phyloP scores from a whole-genome alignment of 2,329 filamentous ascomycete genomes.

The Stromatinia cepivora region DNA sequence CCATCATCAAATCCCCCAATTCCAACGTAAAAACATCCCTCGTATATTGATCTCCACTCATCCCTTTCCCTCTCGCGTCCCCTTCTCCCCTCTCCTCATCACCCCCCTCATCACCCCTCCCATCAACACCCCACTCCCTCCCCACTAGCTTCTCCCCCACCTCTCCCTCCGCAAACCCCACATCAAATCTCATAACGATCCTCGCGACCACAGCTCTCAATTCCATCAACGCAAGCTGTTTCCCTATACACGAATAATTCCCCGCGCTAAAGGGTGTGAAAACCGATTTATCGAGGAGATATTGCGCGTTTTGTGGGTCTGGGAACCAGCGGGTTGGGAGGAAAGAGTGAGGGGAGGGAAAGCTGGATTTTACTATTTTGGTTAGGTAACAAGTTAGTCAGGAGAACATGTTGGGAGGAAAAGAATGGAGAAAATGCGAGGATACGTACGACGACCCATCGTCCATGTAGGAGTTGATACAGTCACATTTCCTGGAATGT shows the following conservation, averaged over 20 bases:
- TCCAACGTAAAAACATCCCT: background rate
- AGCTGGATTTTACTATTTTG: constrained; percentile 15
- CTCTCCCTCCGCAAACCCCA: background rate
- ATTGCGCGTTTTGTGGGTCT: constrained; percentile 20
- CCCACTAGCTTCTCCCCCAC: background rate
- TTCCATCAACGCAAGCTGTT: constrained; percentile 40
- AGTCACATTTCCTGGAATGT: constrained; percentile 26
- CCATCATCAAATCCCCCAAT: background rate
- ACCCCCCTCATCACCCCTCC: background rate
- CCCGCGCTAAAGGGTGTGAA: constrained; percentile 39
- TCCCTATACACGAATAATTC: constrained; percentile 39
- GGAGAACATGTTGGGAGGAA: no score
- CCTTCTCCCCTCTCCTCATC: background rate
- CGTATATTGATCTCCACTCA: background rate
- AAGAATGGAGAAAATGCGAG: no score
- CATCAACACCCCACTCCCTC: background rate
- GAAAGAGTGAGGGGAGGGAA: constrained; percentile 32
- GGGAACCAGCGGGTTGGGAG: constrained; percentile 40
- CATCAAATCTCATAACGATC: background rate
- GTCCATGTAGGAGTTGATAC: constrained; percentile 25
- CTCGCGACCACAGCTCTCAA: constrained; percentile 36
- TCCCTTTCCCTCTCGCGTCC: background rate
- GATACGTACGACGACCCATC: constrained; percentile 27
- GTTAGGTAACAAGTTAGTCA: no score
- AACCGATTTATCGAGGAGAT: constrained; percentile 33